Evolutionary conservation across 257 asterid species (phyloP).

Genomic region (Solanum chiquidenum): DNA sequence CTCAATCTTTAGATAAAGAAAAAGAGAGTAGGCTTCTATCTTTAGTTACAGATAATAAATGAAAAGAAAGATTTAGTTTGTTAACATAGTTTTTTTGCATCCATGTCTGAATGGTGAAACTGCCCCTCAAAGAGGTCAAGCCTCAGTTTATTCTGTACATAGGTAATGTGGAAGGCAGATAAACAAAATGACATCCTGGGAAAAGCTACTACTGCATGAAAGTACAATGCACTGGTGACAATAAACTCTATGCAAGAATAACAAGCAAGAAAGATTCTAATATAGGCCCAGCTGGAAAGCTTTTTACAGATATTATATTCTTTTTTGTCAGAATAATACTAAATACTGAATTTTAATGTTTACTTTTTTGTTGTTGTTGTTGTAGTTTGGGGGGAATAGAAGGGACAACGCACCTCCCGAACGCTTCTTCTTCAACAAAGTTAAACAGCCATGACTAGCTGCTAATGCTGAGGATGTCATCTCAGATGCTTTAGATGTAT

Average conservation of each 20-base stretch:
- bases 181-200: neutral
- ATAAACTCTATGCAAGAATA: neutral
- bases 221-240: neutral
- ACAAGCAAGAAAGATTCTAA: neutral
- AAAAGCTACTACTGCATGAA: neutral
- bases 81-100: neutral
- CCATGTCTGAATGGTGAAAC: neutral
- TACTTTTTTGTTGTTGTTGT: neutral
- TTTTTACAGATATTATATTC: neutral
- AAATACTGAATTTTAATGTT: neutral
- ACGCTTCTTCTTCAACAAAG: conserved; percentile 73
- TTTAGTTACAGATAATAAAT: neutral
- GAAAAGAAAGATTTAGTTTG: neutral
- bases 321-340: neutral
- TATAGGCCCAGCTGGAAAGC: neutral
- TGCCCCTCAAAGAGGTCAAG: neutral
- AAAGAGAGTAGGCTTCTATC: neutral
- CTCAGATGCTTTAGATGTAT: conserved; percentile 40
- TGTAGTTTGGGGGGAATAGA: neutral
- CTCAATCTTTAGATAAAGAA: conserved; percentile 6
- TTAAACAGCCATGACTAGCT: conserved; percentile 42
- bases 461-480: conserved; percentile 35
- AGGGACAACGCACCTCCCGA: conserved; percentile 58
- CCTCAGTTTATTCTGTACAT: neutral
- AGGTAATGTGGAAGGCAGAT: neutral